Conservation (phyloP, 1,284 basidiomycete genomes). For the Sutorius eximius region DNA sequence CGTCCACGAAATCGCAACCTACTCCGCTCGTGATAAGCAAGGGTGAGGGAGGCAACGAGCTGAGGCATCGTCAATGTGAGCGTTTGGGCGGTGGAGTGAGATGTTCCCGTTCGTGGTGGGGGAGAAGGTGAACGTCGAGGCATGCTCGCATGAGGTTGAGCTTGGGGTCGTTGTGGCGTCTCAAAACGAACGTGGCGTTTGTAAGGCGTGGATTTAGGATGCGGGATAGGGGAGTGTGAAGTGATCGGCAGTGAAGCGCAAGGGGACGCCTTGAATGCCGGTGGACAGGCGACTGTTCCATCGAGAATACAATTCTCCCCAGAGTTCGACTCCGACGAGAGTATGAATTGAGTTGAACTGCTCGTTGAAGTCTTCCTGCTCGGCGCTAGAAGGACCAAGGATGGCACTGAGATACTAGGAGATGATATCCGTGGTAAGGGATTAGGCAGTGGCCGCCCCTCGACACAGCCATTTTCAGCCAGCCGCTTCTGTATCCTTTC, state of each 20-base stretch:
- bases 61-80: slow-evolving; percentile 32
- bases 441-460: slow-evolving; percentile 17
- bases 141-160: slow-evolving; percentile 8
- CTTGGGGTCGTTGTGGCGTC: slow-evolving; percentile 1
- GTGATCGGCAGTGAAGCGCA: slow-evolving; percentile 2
- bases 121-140: slow-evolving; percentile 33
- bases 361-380: slow-evolving; percentile 3
- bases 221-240: slow-evolving; percentile 3
- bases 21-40: slow-evolving; percentile 28
- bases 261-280: not conserved
- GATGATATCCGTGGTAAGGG: slow-evolving; percentile 25
- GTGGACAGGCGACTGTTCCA: not conserved
- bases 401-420: slow-evolving; percentile 26
- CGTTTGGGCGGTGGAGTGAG: slow-evolving; percentile 5
- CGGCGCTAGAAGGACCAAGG: slow-evolving; percentile 18
- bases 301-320: not conserved
- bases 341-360: not conserved
- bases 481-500: slow-evolving; percentile 25
- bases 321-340: not conserved
- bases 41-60: slow-evolving; percentile 33
- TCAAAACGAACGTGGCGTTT: slow-evolving; percentile 30
- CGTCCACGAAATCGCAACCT: slow-evolving; percentile 24
- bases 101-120: slow-evolving; percentile 18
- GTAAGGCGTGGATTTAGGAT: slow-evolving; percentile 1
- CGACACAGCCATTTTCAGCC: slow-evolving; percentile 22